These are phyloP conservation scores for Lagenaria siceraria DNA, from an alignment of 306 rosid genomes.

Conservation along the genomic window DNA sequence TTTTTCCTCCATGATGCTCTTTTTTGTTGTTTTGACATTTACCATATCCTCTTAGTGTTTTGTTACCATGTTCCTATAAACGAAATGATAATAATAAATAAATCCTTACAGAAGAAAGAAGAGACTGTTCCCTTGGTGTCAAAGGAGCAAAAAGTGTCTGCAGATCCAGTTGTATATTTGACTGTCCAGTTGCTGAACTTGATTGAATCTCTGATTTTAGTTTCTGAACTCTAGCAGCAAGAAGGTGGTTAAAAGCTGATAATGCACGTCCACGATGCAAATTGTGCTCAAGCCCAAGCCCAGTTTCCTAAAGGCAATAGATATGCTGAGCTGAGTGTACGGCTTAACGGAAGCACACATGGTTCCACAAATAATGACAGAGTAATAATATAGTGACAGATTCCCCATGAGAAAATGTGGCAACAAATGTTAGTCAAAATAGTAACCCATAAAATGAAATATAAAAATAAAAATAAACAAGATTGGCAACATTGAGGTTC, in stretches of 20 bases:
- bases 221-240: conserved; percentile 55
- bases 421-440: not conserved
- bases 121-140: conserved; percentile 51
- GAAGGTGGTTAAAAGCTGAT: conserved; percentile 77
- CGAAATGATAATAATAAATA: not conserved
- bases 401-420: not conserved
- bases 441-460: not conserved
- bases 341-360: not conserved
- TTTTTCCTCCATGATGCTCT: not conserved
- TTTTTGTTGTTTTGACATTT: not conserved
- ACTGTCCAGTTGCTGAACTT: conserved; percentile 38
- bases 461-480: not conserved
- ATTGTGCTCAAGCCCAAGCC: conserved; percentile 82
- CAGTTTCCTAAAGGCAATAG: conserved; percentile 54
- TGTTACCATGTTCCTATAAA: not conserved
- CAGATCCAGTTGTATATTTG: conserved; percentile 68
- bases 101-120: conserved; percentile 66
- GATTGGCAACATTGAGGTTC: not conserved
- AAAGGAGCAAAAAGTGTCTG: conserved; percentile 74
- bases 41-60: not conserved
- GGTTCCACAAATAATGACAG: conserved; percentile 10
- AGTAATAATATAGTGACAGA: not conserved
- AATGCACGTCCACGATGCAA: conserved; percentile 88
- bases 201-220: conserved; percentile 50
- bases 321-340: conserved; percentile 7